A percentile compares a stretch with the other conserved stretches of the same genome.
phyloP scores from a whole-genome alignment of 208 protist species.

The Trypanosoma cruzi region DNA sequence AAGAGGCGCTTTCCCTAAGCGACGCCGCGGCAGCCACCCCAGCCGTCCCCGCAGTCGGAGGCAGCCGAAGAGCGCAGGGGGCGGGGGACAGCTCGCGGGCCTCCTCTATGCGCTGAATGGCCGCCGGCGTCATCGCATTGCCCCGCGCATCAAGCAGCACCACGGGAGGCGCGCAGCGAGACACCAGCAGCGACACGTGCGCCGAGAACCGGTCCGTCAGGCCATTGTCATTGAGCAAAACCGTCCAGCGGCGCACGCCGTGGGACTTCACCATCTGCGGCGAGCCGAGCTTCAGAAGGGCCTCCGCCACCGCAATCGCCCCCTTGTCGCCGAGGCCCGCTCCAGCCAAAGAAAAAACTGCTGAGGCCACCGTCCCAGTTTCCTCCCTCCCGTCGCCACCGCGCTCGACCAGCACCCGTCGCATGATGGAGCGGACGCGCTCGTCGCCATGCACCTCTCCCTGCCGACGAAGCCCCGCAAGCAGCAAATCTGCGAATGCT shows the following conservation, averaged over 20 bases:
- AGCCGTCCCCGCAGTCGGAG: background rate
- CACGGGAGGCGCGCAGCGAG: slow-evolving; percentile 14
- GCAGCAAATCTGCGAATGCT: slow-evolving; percentile 1
- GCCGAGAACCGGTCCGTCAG: slow-evolving; percentile 49
- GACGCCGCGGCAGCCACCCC: background rate
- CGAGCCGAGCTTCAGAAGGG: too few relatives aligned
- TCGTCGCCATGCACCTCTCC: background rate
- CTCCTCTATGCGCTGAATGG: slow-evolving; percentile 12
- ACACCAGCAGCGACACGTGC: slow-evolving; percentile 57
- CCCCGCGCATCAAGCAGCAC: slow-evolving; percentile 7
- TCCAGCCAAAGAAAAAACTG: slow-evolving; percentile 35
- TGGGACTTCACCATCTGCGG: too few relatives aligned
- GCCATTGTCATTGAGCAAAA: slow-evolving; percentile 34
- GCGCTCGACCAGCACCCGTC: slow-evolving; percentile 2
- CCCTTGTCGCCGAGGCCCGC: slow-evolving; percentile 50
- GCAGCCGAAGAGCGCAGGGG: background rate
- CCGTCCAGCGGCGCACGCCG: slow-evolving; percentile 11
- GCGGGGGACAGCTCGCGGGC: background rate
- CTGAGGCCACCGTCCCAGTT: background rate
- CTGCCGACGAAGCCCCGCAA: slow-evolving; percentile 3
- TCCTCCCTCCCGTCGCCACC: background rate
- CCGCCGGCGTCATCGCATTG: slow-evolving; percentile 1
- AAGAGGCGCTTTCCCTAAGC: background rate
- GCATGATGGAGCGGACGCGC: background rate
- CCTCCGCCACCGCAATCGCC: slow-evolving; percentile 53